Evolutionary conservation across 352 stramenopile genomes (phyloP).

Genomic region (Pythium coloratum): DNA sequence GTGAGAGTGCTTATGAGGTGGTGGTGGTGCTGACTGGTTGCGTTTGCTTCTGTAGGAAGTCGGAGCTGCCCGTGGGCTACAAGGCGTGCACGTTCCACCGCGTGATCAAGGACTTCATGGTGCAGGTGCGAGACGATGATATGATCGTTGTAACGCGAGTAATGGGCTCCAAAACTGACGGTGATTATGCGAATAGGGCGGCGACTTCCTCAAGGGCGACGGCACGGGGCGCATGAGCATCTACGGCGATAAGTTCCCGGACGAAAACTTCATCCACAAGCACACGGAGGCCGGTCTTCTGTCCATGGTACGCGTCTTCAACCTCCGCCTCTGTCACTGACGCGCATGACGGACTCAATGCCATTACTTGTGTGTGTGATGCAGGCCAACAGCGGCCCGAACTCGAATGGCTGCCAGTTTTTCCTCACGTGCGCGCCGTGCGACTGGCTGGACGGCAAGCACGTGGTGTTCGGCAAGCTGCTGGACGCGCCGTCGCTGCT

Average conservation of each 20-base stretch:
- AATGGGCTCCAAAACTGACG: background rate
- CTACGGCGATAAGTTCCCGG: conserved; percentile 86
- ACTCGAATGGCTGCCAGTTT: conserved; percentile 95
- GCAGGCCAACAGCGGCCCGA: conserved; percentile 93
- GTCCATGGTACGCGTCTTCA: conserved; percentile 57
- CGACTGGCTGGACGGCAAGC: conserved; percentile 96
- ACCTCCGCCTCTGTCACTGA: background rate
- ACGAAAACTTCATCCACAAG: conserved; percentile 85
- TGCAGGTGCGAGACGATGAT: conserved; percentile 44
- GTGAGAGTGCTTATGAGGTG: too few species aligned
- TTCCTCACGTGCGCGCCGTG: conserved; percentile 94
- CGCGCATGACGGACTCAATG: background rate
- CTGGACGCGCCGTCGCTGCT: conserved; percentile 85
- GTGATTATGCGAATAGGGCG: conserved; percentile 35
- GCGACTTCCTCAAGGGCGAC: conserved; percentile 87
- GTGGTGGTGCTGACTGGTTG: conserved; percentile 27
- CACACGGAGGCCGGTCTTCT: conserved; percentile 77
- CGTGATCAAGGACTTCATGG: conserved; percentile 93
- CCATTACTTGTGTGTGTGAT: background rate
- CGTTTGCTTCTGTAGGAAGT: conserved; percentile 51
- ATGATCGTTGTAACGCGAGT: too few species aligned
- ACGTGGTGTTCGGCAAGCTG: conserved; percentile 96
- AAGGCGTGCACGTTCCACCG: conserved; percentile 88
- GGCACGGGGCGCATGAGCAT: conserved; percentile 84
- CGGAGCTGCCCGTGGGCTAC: conserved; percentile 86